Base-by-base conservation (phyloP, 495 filamentous ascomycete species). In the Podospora tetraspora region DNA sequence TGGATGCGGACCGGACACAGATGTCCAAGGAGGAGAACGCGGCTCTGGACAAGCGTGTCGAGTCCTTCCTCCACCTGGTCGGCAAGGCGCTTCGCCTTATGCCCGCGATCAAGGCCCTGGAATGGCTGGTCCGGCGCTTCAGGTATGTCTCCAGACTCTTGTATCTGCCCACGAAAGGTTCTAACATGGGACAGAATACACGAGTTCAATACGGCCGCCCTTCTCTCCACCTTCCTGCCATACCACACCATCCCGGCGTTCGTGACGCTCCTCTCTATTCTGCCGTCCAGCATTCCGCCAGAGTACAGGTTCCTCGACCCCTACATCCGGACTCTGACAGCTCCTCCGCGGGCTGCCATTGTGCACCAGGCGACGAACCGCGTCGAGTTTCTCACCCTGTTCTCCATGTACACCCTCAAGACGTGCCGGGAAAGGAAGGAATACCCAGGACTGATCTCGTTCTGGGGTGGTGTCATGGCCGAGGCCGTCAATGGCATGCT, bases 61-160 rank as follows among this genome's bases (percentile, higher is more conserved):
- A 95, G 70, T 84, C 85, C 5, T 98, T 98, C 73, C 82, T 99
- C 59, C 88, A 87, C 27, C 81, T 97, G 9, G 86, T 91, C 13
- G 88, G 90, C 24, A 86, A 87, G n/a, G 84, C 89, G 60, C 70
- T 99, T 52, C 84, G 92, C 29, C 81, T 99, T 57, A 92, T 87
- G 76, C 93, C 94, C 19, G 92, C 91, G 1, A 84, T 95, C 16
- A 97, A 94, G 72, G 91, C 93, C 5, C 82, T 97, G 34, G 96
- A 99, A 80, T 99, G 95, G 95, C 84, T 97, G 24, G 84, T 99
- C 32, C 83, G 95, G 73, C 85, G 93, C 68, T 99, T 98, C 70
- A 86, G 92, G 94, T 97, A 81, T 29, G 85, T 71, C 22, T 57
- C 66, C 21, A 21, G 37, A 21, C 22, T 23, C 32, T 30, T 11